These are phyloP conservation scores for Rhodomyrtus tomentosa DNA, from an alignment of 345 rosid species.

Conservation along the genomic window DNA sequence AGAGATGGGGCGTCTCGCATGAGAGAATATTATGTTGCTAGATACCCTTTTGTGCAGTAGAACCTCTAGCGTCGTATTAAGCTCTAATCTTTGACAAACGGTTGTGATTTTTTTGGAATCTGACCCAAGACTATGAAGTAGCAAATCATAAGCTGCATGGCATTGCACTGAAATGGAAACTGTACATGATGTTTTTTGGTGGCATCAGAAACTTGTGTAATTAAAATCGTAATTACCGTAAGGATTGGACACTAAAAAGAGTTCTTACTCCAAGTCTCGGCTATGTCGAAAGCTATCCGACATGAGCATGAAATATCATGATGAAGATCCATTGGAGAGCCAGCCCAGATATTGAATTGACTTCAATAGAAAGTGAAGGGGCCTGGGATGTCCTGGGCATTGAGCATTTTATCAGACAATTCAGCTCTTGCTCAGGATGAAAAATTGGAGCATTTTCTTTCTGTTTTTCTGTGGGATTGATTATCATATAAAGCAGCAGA, in stretches of 20 bases:
- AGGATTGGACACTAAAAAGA: neutral
- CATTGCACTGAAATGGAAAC: neutral
- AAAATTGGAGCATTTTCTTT: neutral
- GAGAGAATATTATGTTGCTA: constrained; percentile 54
- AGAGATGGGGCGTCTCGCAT: constrained; percentile 56
- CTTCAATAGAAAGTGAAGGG: neutral
- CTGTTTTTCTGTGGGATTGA: no score
- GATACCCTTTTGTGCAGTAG: constrained; percentile 71
- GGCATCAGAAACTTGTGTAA: neutral
- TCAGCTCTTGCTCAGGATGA: neutral
- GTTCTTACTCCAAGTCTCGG: neutral
- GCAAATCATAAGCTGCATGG: neutral
- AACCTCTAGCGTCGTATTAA: neutral
- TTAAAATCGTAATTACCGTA: neutral
- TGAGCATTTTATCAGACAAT: neutral
- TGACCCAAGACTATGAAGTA: neutral
- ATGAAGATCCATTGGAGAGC: neutral
- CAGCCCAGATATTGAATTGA: neutral
- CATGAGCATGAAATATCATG: neutral
- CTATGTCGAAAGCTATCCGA: neutral
- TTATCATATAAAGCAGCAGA: neutral
- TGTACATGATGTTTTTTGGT: neutral
- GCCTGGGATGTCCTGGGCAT: neutral
- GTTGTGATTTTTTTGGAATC: neutral
- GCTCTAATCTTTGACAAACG: neutral